Conservation (phyloP, 345 rosid genomes). For the Geranium rotundifolium region DNA sequence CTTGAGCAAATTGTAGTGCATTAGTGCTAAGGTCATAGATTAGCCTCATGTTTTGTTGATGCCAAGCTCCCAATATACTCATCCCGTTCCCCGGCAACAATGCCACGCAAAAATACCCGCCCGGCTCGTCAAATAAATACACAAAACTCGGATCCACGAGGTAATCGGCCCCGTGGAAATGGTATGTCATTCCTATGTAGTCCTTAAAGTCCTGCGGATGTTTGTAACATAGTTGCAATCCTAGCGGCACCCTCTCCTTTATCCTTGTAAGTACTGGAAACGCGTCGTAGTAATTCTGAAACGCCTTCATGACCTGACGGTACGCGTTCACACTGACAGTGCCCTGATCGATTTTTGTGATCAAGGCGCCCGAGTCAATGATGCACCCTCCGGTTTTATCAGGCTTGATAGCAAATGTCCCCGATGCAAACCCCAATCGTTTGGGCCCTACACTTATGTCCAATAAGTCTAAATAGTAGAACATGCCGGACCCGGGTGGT, state of each 20-base stretch:
- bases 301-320: neutral
- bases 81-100: neutral
- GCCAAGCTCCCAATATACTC: neutral
- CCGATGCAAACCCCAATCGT: neutral
- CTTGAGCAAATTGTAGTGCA: neutral
- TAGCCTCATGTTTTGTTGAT: slow-evolving; percentile 4
- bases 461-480: neutral
- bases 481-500: neutral
- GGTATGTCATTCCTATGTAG: neutral
- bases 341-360: neutral
- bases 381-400: neutral
- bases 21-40: neutral
- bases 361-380: neutral
- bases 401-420: neutral
- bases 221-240: neutral
- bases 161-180: slow-evolving; percentile 5
- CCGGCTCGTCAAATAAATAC: neutral
- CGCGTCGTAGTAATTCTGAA: neutral
- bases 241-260: neutral
- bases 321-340: neutral
- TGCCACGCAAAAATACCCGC: neutral
- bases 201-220: neutral
- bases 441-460: neutral
- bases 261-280: neutral
- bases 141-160: neutral